Base-by-base conservation (phyloP, 345 rosid genomes). In the Citrus mangshanensis region DNA sequence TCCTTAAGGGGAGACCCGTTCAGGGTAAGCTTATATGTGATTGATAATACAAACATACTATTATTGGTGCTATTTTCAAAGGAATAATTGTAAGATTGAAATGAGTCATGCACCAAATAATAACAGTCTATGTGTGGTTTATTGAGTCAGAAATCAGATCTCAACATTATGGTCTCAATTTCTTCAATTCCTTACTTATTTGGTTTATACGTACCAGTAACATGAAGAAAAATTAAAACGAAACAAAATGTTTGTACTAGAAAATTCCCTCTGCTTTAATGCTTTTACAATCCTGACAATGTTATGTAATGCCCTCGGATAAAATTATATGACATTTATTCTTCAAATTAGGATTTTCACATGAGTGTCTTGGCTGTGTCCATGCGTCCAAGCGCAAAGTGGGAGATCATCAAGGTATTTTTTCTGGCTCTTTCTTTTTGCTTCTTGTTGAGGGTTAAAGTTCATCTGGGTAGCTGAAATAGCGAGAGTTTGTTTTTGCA, bases 1-100 rank as follows among this genome's bases (percentile, higher is more conserved):
- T 89, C 90, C 79, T 72, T 89, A 68, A 80, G 92, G 78, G 90
- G 90, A 38, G 90, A 89, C 76, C 90, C 90, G 60, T 87, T 77
- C 82, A 82, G 90, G 85, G 92, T 87, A 79, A 84, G 89, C 68
- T 75, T 61, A 16, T 66, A 10, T 60, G 19, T 40, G 58, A 30
- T 58, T 9, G 18, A n/a, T 61, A 19, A 46, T 46, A 46, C 13
- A 46, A 46, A 46, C 4, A n/a, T 18, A 46, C 34, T 30, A 3
- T 25, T 74, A 60, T 35, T 24, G 24, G 68, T 9, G n/a, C 34
- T 6, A 12, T 55, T 71, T 55, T 28, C 14, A 19, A 71, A 54
- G 18, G 40, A 35, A 37, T 24, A 42, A 13, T 32, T 38, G 21
- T 42, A 32, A 25, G 32, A 13, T 21, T 25, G 32, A 30, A 30